Evolutionary conservation across 2,329 filamentous ascomycete species (phyloP), one percentile per base, ranked within the genome.

Genomic region (Fusarium zealandicum): DNA sequence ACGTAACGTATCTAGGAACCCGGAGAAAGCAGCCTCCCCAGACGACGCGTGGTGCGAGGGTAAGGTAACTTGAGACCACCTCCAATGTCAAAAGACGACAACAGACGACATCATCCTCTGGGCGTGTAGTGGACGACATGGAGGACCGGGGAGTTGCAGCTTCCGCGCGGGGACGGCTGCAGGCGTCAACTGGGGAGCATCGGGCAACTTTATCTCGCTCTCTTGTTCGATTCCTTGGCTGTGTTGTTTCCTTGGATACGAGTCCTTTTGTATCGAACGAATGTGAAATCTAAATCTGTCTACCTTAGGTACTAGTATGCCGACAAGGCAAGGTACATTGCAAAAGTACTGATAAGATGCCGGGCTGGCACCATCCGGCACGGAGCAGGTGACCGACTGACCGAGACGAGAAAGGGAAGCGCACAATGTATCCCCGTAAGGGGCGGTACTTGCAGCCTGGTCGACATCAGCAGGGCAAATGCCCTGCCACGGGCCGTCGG

Each of bases 261-360:
- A 52, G 53, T 17, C 54, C n/a, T 30, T 45, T 27, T 50, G 54
- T 59, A 14, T 52, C 35, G 45, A 54, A 62, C 11, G 40, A 55
- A 59, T 43, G 54, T 42, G 54, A 59, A 63, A 59, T 37, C 32
- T 13, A 17, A 40, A 32, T 11, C 44, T 28, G 49, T 50, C 61
- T 31, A n/a, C n/a, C n/a, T n/a, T n/a, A n/a, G n/a, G n/a, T n/a
- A n/a, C n/a, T n/a, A n/a, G n/a, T n/a, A 39, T 55, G 38, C 44
- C 38, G 52, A 50, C 43, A 57, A 45, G 49, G 49, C 41, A 54
- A 47, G 46, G 49, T 63, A 67, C 58, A 36, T 49, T 42, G 14
- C 11, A 27, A 25, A 67, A 51, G 64, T 67, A 63, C 64, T 66
- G 64, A 66, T 66, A 66, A 66, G 64, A 41, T 54, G 54, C 64